Base-by-base conservation (phyloP, 441 rosid genomes). In the Metrosideros polymorpha region DNA sequence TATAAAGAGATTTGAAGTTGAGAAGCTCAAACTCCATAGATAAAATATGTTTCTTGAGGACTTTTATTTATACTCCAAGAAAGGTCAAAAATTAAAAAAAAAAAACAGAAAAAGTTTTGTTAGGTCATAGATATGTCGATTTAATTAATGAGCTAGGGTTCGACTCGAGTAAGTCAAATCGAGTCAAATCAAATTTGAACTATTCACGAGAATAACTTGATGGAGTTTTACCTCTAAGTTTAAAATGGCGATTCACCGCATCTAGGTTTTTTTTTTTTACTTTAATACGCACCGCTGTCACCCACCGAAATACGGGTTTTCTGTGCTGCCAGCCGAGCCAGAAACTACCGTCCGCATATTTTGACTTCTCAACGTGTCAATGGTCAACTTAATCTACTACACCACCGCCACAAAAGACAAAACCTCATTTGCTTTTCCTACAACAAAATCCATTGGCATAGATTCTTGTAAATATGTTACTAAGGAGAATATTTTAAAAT, bases 11-110 rank as follows among this genome's bases (percentile, higher is more conserved):
- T 0, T 13, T 7, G 0, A 42, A 5, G 6, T 42, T 75, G 1
- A 12, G 4, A 24, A 6, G 9, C 1, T 24, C 18, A 3, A 24
- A 12, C 22, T 22, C 17, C n/a, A 71, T 22, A 1, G 0, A 75
- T 24, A 42, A 75, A 12, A 39, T 6, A 24, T 0, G 4, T 8
- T 1, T 9, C 1, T 66, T 6, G 0, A 66, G 0, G 8, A 8
- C 13, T 66, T 35, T 35, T 22, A 66, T 19, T 3, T 18, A 9
- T 9, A 30, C 0, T 2, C 19, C 19, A 32, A 61, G 30, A 17
- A 18, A 0, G 14, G 27, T 39, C 2, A 50, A 50, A 14, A 50
- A 50, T 50, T 50, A 4, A 2, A 15, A 4, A 15, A 4, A 15
- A 51, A 47, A 51, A 17, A 50, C 18, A 50, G 19, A 15, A 19